A percentile compares a stretch with the other conserved stretches of the same genome.
Evolutionary conservation across 106 monocot species (phyloP).

Genomic region (Dioscorea dumetorum): DNA sequence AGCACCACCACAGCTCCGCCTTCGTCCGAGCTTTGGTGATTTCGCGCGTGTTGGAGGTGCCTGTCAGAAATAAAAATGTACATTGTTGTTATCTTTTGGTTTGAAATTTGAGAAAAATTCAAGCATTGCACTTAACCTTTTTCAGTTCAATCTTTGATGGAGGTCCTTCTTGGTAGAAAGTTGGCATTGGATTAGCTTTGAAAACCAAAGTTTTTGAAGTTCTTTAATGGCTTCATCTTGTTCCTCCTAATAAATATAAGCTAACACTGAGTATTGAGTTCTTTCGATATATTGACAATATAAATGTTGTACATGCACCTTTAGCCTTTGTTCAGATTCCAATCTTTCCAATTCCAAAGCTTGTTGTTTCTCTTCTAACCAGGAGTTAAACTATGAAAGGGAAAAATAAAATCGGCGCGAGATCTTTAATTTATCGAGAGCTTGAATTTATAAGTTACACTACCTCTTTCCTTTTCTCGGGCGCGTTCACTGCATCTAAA

Average conservation of each 20-base stretch:
- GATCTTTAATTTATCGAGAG: no score
- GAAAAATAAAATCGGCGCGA: neutral
- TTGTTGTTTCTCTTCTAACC: slow-evolving; percentile 68
- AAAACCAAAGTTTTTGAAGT: slow-evolving; percentile 59
- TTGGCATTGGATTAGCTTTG: slow-evolving; percentile 72
- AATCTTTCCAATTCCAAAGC: slow-evolving; percentile 62
- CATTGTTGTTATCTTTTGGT: neutral
- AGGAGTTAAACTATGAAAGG: slow-evolving; percentile 44
- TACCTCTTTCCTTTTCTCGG: slow-evolving; percentile 88
- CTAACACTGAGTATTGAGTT: neutral
- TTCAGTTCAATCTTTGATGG: slow-evolving; percentile 64
- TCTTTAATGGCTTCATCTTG: slow-evolving; percentile 52
- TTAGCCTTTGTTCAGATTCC: slow-evolving; percentile 44
- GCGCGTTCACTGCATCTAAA: slow-evolving; percentile 78
- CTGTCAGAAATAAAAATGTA: slow-evolving; percentile 11
- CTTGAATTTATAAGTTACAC: no score
- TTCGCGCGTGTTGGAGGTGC: slow-evolving; percentile 56
- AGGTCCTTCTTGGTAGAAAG: slow-evolving; percentile 67
- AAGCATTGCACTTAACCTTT: slow-evolving; percentile 31
- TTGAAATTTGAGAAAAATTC: neutral
- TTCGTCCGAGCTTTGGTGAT: slow-evolving; percentile 48
- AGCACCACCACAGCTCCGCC: slow-evolving; percentile 36
- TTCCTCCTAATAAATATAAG: slow-evolving; percentile 42
- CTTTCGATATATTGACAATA: neutral
- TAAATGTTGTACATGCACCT: slow-evolving; percentile 35